Evolutionary conservation across 2,329 filamentous ascomycete species (phyloP), one percentile per base, ranked within the genome.

Genomic region (Aureobasidium leucospermi): DNA sequence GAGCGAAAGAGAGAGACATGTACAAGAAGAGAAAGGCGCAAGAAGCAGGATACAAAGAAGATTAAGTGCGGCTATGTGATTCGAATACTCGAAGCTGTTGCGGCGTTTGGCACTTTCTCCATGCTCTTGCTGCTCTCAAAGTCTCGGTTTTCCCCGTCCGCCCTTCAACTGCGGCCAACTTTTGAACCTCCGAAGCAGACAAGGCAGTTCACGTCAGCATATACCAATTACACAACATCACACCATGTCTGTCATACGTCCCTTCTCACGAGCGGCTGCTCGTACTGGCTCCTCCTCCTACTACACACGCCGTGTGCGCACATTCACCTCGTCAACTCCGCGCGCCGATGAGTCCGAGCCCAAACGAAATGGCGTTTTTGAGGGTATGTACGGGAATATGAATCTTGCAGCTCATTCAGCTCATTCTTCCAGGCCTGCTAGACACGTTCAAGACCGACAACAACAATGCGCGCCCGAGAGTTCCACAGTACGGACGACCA

Each of bases 201-300:
- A 10, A 29, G 8, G 10, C 10, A 53, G 28, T 39, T 31, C 34
- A 23, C 47, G 23, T 3, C 38, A 28, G 4, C 48, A 16, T 19
- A n/a, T 34, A 16, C 19, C n/a, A 51, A 9, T n/a, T 41, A 29
- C n/a, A 60, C 43, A n/a, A 1, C 16, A 39, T 16, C 48, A 36
- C 48, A 52, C 10, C 48, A 60, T 60, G 58, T 60, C 58, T 32
- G 16, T 56, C 38, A 39, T 46, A 39, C 51, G 51, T 13, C 36
- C 58, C 5, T 42, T 49, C 11, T 46, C 41, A 19, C 41, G 52
- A 15, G 31, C 32, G 4, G 16, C 52, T 29, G 15, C 52, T 38
- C 39, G 39, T n/a, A 15, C 28, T 11, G 31, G 6, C 41, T 36
- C 41, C 23, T 55, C 41, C 23, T 55, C 51, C 23, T 43, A 15